These are phyloP conservation scores for Nicotiana tomentosiformis DNA, from an alignment of 257 asterid species.

Conservation along the genomic window DNA sequence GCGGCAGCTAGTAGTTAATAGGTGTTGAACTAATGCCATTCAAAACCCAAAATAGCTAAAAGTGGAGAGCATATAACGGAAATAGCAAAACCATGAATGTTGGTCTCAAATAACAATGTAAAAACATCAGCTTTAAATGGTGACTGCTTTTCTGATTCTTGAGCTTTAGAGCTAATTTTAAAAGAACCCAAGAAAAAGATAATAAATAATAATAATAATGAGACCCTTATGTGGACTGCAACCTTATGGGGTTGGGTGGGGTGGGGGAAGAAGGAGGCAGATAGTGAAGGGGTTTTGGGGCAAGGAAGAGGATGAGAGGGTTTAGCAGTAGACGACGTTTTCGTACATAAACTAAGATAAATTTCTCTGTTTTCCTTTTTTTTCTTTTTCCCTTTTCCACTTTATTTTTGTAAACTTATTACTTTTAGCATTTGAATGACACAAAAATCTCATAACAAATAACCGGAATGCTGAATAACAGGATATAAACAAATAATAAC, in stretches of 20 bases:
- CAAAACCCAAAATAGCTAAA: background rate
- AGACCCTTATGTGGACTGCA: background rate
- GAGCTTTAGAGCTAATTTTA: background rate
- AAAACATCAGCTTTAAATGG: background rate
- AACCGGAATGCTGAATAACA: too few relatives aligned
- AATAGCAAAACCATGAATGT: background rate
- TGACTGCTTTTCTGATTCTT: background rate
- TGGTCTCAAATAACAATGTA: background rate
- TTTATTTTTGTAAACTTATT: background rate
- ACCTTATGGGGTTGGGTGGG: background rate
- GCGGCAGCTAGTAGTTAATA: slow-evolving; percentile 21
- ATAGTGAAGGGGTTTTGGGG: background rate
- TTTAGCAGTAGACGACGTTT: background rate
- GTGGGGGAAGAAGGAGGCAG: background rate
- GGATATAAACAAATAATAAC: too few relatives aligned
- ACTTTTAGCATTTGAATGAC: background rate
- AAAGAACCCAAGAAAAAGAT: background rate
- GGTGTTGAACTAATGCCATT: slow-evolving; percentile 20
- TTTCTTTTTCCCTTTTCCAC: background rate
- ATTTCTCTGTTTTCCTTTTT: background rate
- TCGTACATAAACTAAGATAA: background rate
- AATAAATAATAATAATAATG: background rate
- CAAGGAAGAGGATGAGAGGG: slow-evolving; percentile 7
- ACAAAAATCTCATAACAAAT: too few relatives aligned
- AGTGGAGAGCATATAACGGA: background rate